Evolutionary conservation across 306 rosid species (phyloP).

Genomic region (Styphnolobium japonicum): DNA sequence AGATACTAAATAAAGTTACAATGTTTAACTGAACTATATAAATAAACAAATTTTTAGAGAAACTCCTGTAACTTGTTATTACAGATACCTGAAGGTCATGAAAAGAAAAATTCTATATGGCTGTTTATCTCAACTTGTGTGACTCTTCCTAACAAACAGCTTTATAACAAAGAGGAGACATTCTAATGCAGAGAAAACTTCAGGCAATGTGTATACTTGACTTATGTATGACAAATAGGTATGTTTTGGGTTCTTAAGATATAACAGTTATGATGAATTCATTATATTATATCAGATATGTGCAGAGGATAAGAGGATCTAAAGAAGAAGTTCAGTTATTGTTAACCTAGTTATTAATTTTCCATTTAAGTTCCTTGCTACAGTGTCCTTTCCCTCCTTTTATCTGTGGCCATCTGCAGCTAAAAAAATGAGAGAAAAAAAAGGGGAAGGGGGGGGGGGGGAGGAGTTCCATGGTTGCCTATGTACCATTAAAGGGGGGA

Average conservation of each 20-base stretch:
- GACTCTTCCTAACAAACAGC: no score
- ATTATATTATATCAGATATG: background rate
- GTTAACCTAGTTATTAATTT: background rate
- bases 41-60: background rate
- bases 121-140: background rate
- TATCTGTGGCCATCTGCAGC: background rate
- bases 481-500: no score
- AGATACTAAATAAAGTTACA: background rate
- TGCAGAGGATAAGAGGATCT: background rate
- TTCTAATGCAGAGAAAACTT: background rate
- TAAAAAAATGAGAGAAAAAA: no score
- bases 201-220: background rate
- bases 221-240: background rate
- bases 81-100: background rate
- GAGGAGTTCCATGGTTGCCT: no score
- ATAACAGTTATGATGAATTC: background rate
- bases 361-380: background rate
- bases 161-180: background rate
- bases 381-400: background rate
- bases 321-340: background rate
- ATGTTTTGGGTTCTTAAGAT: background rate
- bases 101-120: background rate
- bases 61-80: background rate
- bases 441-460: no score
- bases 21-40: constrained; percentile 2